Percentiles rank a stretch among this genome's conserved stretches.
Evolutionary conservation across 257 asterid species (phyloP).

Genomic region (Solanum tacnaense): DNA sequence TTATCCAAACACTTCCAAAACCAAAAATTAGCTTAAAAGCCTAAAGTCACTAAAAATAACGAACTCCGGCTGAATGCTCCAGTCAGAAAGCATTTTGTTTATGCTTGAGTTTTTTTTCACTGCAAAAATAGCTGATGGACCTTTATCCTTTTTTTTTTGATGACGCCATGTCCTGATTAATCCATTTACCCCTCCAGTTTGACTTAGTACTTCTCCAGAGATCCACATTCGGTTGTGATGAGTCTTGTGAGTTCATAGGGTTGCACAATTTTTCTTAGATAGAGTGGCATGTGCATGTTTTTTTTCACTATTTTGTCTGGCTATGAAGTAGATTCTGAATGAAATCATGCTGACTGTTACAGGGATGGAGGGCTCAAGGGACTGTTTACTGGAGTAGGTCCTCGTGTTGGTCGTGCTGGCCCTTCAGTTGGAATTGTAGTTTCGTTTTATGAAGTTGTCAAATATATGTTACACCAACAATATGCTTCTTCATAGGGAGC

Average conservation of each 20-base stretch:
- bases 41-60: neutral
- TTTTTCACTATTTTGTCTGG: neutral
- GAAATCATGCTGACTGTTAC: conserved; percentile 6
- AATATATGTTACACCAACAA: conserved; percentile 44
- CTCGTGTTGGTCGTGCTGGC: conserved; percentile 96
- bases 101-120: neutral
- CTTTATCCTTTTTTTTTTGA: neutral
- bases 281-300: neutral
- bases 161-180: neutral
- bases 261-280: neutral
- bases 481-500: conserved; percentile 14
- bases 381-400: conserved; percentile 89
- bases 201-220: neutral
- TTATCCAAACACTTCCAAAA: neutral
- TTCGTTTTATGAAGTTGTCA: conserved; percentile 89
- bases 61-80: neutral
- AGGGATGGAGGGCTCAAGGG: conserved; percentile 93
- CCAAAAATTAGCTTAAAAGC: neutral
- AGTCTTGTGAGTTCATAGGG: neutral
- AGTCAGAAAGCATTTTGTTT: neutral
- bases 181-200: neutral
- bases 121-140: neutral
- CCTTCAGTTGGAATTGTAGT: conserved; percentile 94
- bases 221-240: neutral
- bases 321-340: neutral